phyloP scores from a whole-genome alignment of 108 stramenopile genomes.

The Asterionellopsis glacialis region DNA sequence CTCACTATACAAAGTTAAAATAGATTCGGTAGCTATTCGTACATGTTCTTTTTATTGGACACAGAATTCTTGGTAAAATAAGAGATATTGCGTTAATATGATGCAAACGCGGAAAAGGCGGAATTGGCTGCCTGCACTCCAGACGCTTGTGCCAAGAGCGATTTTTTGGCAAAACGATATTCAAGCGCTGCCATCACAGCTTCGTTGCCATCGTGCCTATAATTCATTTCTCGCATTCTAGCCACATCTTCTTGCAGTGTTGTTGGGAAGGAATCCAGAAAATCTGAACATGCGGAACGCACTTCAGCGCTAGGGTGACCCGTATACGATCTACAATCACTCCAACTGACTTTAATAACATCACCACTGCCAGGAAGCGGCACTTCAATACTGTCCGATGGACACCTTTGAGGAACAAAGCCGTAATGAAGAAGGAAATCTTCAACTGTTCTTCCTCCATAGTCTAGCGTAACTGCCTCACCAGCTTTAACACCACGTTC shows the following conservation, averaged over 20 bases:
- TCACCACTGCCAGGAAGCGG: not conserved
- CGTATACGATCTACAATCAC: not conserved
- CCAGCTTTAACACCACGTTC: not conserved
- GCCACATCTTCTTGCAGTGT: not conserved
- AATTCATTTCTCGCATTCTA: not conserved
- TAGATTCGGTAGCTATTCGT: too few species aligned
- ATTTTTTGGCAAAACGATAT: not conserved
- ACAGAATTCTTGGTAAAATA: too few species aligned
- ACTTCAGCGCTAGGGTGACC: not conserved
- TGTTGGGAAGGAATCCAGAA: slow-evolving; percentile 1
- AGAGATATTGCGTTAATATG: too few species aligned
- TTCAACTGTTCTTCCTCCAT: not conserved
- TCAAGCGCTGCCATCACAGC: not conserved
- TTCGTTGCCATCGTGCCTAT: not conserved
- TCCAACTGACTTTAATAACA: not conserved
- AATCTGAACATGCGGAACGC: not conserved
- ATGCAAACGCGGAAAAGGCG: too few species aligned
- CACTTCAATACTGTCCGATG: not conserved
- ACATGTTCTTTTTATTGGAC: too few species aligned
- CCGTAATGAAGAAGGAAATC: slow-evolving; percentile 2
- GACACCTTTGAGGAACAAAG: slow-evolving; percentile 1
- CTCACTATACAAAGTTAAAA: too few species aligned
- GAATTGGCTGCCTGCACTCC: not conserved
- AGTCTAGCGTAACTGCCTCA: not conserved
- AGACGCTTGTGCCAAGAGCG: not conserved